Percentiles rank a stretch among this genome's conserved stretches.
These are phyloP conservation scores for Populus tomentosa DNA, from an alignment of 441 rosid species.

Conservation along the genomic window DNA sequence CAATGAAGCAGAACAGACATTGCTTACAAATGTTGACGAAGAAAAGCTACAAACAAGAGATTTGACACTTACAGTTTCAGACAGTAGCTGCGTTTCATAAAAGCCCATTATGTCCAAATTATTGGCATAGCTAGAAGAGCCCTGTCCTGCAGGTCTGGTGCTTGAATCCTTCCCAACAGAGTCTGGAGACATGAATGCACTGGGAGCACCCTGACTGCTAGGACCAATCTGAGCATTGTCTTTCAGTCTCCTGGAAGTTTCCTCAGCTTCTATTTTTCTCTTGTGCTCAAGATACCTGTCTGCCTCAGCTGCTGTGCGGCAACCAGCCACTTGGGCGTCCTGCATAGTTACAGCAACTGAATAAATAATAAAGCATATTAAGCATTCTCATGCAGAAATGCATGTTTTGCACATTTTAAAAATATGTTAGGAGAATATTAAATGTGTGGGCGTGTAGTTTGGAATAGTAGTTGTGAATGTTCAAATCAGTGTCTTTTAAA, in stretches of 20 bases:
- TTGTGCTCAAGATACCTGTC: constrained; percentile 64
- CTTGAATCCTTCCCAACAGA: constrained; percentile 43
- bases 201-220: constrained; percentile 39
- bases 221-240: constrained; percentile 53
- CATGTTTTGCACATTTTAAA: not conserved
- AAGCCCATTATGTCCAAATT: constrained; percentile 56
- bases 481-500: not conserved
- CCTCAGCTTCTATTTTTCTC: constrained; percentile 76
- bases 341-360: constrained; percentile 21
- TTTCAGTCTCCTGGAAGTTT: constrained; percentile 60
- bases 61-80: constrained; percentile 63
- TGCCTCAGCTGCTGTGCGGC: constrained; percentile 77
- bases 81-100: constrained; percentile 61
- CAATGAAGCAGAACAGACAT: not conserved
- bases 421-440: not conserved
- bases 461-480: not conserved
- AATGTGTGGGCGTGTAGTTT: not conserved
- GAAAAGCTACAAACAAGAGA: not conserved
- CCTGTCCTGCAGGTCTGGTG: constrained; percentile 48
- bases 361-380: not conserved
- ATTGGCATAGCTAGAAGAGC: constrained; percentile 55
- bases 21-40: not conserved
- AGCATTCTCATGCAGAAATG: not conserved
- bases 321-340: constrained; percentile 94
- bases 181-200: constrained; percentile 35